Evolutionary conservation across 257 asterid species (phyloP).

Genomic region (Ehretia macrophylla): DNA sequence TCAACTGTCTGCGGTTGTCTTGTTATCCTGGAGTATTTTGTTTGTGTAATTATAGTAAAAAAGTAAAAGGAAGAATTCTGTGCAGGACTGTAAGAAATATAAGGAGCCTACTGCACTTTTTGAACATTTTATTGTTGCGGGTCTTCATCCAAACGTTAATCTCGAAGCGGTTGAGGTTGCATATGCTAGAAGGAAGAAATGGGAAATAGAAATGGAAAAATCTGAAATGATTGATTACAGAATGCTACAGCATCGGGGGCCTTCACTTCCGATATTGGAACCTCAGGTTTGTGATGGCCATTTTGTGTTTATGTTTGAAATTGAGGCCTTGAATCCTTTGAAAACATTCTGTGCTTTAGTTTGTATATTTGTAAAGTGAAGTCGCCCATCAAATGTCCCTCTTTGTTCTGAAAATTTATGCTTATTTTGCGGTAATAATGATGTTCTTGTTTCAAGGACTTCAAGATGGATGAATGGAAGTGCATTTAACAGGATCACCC

Average conservation of each 20-base stretch:
- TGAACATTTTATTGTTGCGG: conserved; percentile 81
- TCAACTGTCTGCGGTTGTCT: too few relatives aligned
- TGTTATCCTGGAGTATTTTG: too few relatives aligned
- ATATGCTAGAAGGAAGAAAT: conserved; percentile 52
- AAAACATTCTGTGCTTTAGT: background rate
- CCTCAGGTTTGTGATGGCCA: conserved; percentile 57
- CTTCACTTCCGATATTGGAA: conserved; percentile 62
- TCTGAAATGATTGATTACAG: conserved; percentile 35
- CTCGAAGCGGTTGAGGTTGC: conserved; percentile 81
- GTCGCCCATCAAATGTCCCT: too few relatives aligned
- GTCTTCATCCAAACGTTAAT: conserved; percentile 84
- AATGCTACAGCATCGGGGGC: conserved; percentile 35
- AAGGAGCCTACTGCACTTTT: conserved; percentile 73
- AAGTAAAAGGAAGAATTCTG: too few relatives aligned
- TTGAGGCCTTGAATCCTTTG: background rate
- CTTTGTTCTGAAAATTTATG: too few relatives aligned
- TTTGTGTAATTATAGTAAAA: too few relatives aligned
- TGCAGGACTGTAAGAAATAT: conserved; percentile 68
- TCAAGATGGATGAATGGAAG: too few relatives aligned
- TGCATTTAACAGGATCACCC: too few relatives aligned
- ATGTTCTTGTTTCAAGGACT: too few relatives aligned
- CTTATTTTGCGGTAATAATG: too few relatives aligned
- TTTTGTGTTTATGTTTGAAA: background rate
- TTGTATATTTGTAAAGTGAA: too few relatives aligned
- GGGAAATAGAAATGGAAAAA: conserved; percentile 49